Base-by-base conservation (phyloP, 202 grass and related monocot species). In the Eragrostis tef region DNA sequence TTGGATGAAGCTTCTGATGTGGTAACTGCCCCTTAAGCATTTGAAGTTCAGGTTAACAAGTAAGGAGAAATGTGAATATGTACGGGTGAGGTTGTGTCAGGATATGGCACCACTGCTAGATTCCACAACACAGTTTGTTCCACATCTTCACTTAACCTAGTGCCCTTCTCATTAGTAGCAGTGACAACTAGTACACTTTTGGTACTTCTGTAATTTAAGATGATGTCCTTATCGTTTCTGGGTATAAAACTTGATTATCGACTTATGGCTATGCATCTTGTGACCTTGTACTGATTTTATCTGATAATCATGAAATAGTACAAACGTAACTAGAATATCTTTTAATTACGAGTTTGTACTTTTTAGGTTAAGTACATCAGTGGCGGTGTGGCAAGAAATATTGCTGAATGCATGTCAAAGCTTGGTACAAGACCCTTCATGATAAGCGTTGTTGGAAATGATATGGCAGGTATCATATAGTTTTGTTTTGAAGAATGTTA, bases 401-500 rank as follows among this genome's bases (percentile, higher is more conserved):
- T 98, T 77, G 95, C 95, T 21, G 95, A 94, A 89, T 98, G 95
- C 85, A 93, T 94, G 92, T 82, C 77, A 71, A 98, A 98, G 83
- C 86, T 98, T 83, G 92, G 92, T 88, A 85, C 74, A 84, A 90
- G 22, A 70, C 69, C 90, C 57, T 92, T 91, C 65, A 87, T 98
- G 88, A 94, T 98, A 73, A 98, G 95, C 79, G 86, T 89, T 44
- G 56, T 94, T 86, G 95, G 95, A 62, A 78, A 88, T 83, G 95
- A 98, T 70, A 85, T 98, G 76, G 92, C 92, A 93, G 95, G 95
- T 94, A 88, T 65, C 12, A 21, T 71, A 14, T 21, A 67, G 14
- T 21, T 19, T 56, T 25, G 15, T 80, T 26, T 80, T 57, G 31
- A 57, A 36, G 31, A 67, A 79, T 25, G 42, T 0, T 56, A 69